These are phyloP conservation scores for Capsella bursapastoris DNA, from an alignment of 345 rosid genomes.

Conservation along the genomic window DNA sequence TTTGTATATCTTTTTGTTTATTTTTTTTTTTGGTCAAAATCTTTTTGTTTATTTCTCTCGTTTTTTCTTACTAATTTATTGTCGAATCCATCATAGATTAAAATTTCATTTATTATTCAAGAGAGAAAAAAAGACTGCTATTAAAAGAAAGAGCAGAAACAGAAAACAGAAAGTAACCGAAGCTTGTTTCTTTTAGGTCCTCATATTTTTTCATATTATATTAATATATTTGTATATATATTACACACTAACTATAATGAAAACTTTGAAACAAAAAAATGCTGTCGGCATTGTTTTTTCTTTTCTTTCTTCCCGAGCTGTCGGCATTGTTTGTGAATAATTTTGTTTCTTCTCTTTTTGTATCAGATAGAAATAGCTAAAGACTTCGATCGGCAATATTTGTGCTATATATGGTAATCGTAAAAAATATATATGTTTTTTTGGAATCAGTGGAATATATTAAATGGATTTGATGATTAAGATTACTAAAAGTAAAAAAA, in stretches of 20 bases:
- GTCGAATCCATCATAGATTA: background rate
- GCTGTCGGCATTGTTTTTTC: slow-evolving; percentile 29
- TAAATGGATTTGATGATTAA: background rate
- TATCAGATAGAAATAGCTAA: slow-evolving; percentile 14
- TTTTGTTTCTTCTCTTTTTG: background rate
- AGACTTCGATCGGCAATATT: slow-evolving; percentile 4
- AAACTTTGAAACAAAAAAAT: slow-evolving; percentile 19
- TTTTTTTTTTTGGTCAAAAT: background rate
- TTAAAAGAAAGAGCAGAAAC: slow-evolving; percentile 35
- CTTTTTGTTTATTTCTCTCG: background rate
- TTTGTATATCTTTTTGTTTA: slow-evolving; percentile 35
- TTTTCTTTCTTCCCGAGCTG: slow-evolving; percentile 22
- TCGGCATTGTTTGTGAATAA: slow-evolving; percentile 27
- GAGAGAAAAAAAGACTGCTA: slow-evolving; percentile 4
- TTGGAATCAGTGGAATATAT: slow-evolving; percentile 5
- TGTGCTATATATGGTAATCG: slow-evolving; percentile 13
- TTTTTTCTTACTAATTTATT: background rate
- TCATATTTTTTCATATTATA: background rate
- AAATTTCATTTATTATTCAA: slow-evolving; percentile 19
- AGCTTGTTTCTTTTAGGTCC: slow-evolving; percentile 37
- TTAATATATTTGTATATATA: background rate
- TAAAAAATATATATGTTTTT: background rate
- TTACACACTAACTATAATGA: slow-evolving; percentile 4
- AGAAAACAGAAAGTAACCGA: slow-evolving; percentile 44
- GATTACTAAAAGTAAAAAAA: background rate